A percentile compares a stretch with the other conserved stretches of the same genome.
Conservation (phyloP, 1,139 yeast genomes). For the Suhomyces taliae region DNA sequence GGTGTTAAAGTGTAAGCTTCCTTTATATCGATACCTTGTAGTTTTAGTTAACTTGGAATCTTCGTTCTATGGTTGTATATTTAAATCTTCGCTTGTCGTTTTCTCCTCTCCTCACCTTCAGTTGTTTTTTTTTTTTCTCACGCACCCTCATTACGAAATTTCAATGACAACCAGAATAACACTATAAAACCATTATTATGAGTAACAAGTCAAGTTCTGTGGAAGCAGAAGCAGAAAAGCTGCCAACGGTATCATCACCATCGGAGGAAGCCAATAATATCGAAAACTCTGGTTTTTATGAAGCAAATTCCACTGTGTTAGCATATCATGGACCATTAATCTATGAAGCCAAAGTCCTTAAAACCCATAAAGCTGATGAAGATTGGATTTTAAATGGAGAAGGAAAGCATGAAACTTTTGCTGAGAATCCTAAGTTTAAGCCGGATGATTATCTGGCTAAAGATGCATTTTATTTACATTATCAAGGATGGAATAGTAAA, state of each 20-base stretch:
- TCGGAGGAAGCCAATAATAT: not conserved
- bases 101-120: conserved; percentile 7
- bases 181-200: conserved; percentile 1
- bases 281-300: conserved; percentile 12
- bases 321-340: conserved; percentile 92
- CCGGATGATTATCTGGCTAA: conserved; percentile 32
- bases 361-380: conserved; percentile 57
- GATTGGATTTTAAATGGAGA: conserved; percentile 43
- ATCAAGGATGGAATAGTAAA: conserved; percentile 91
- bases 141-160: conserved; percentile 5
- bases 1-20: not conserved
- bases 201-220: conserved; percentile 1
- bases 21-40: not conserved
- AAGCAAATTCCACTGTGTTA: conserved; percentile 53
- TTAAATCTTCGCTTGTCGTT: not conserved
- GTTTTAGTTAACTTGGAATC: not conserved
- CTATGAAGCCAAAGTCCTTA: conserved; percentile 82
- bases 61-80: not conserved
- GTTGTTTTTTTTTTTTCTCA: conserved; percentile 6
- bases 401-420: conserved; percentile 32
- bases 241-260: not conserved
- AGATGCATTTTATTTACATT: conserved; percentile 71
- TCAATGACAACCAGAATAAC: conserved; percentile 1
- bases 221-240: not conserved
- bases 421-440: conserved; percentile 36